Evolutionary conservation across 208 protist genomes (phyloP), one percentile per base, ranked within the genome.

Genomic region (Leishmania gerbilli): DNA sequence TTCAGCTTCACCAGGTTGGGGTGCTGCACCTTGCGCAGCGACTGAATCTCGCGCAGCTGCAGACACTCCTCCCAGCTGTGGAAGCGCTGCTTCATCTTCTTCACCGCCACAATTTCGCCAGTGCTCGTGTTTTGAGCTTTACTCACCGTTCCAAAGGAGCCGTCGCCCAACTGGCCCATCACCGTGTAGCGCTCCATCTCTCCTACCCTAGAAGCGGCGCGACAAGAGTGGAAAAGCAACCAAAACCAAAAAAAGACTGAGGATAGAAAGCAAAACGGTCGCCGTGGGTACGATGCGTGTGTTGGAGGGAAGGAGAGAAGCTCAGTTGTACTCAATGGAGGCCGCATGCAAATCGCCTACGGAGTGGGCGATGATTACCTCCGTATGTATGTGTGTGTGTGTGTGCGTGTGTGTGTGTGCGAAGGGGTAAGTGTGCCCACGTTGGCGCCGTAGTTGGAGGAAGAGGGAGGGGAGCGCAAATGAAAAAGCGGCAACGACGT

Each of bases 11-110:
- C 90, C 77, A 99, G 93, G 85, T 99, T 99, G 1, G 94, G 96
- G 86, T 99, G 99, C 74, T 97, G 93, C 42, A 99, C 80, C 83
- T 99, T 99, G 37, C 97, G 91, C 45, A 99, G 88, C 34, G 95
- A 96, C 82, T 99, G 97, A 58, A 99, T 97, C 83, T 99, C 99
- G 24, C 96, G 91, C 71, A 99, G 89, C 82, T 99, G 92, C 69
- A 99, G 85, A 83, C 99, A 99, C 86, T 99, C 99, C 67, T 99
- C 95, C 98, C 98, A 99, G 72, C 91, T 98, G 81, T 97, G 97
- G 85, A 99, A 99, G 49, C 98, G 98, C 86, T 98, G 93, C 90
- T 99, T 99, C 98, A 99, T 99, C 84, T 98, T 99, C 84, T 99
- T 99, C 42, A 99, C 99, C 11, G 99, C 99, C 13, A 99, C 98